Evolutionary conservation across 768 basidiomycete species (phyloP), one percentile per base, ranked within the genome.

Genomic region (Tricholoma flavovirens): DNA sequence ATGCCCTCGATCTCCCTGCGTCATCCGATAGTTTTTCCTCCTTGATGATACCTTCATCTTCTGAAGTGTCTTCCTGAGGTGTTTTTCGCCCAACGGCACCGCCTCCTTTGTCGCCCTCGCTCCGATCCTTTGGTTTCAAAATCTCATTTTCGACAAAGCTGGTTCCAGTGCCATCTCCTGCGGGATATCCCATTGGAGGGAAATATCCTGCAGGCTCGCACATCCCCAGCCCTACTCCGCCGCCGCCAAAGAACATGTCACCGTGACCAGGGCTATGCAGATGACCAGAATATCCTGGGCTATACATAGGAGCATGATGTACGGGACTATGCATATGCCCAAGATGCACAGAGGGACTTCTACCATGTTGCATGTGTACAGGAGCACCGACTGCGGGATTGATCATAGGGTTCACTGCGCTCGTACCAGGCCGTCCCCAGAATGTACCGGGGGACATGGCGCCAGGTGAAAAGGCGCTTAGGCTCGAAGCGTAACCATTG

Each of bases 401-500:
- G 45, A 77, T 77, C 52, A 69, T 70, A 29, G 76, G 73, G 54
- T 78, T 76, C 46, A 69, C 62, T 17, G 65, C 69, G 10, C 76
- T 80, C 33, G 78, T 69, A 17, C 74, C 80, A 32, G 79, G 83
- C 60, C 71, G 81, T 49, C 81, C 86, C 83, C 84, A 93, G 69
- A 87, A 88, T 36, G 83, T 82, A 12, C 84, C 87, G 26, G 89
- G 88, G 14, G 82, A 83, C 80, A 90, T 86, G 14, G 83, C 76
- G 22, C 83, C 84, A 1, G 91, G 90, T 0, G 89, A 87, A 75
- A 90, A 86, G 24, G 81, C 51, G 35, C 52, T 51, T 14, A 52
- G 11, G 12, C 46, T 50, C 26, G 56, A 52, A 26, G 54, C 42
- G 56, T 55, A 53, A 29, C 62, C 4, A 54, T 55, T 8, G 51